Base-by-base conservation (phyloP, 352 stramenopile genomes). In the Salisapilia sapeloensis region DNA sequence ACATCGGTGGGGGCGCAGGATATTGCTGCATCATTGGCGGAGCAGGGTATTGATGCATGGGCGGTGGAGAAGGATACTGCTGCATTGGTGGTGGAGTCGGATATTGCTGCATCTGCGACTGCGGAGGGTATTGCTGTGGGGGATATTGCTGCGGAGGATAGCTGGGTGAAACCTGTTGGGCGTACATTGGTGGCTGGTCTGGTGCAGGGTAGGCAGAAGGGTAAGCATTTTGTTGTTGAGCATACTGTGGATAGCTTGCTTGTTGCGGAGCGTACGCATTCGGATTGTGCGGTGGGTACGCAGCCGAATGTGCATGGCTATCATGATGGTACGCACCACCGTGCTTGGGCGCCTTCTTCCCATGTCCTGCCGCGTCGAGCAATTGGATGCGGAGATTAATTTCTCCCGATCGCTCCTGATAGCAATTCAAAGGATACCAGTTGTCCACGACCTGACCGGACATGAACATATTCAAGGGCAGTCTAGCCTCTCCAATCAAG, bases 351-450 rank as follows among this genome's bases (percentile, higher is more conserved):
- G 23, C 22, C 30, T 22, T 31, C 37, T 48, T 44, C 20, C 28
- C 18, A 16, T 29, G 20, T 11, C 21, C 26, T 28, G 12, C 17
- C 27, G 35, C 24, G 4, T 61, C 51, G 27, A 72, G 46, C 35
- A 72, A 65, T 42, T 89, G 72, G 6, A 89, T 51, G 14, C 72
- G 69, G 20, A 89, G 48, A 29, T 89, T 89, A 48, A 89, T 82
- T 42, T 89, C 70, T 5, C 72, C 72, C 6, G 63, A 62, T 19
- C 48, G 44, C 27, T 60, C 56, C 18, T 44, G 49, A 29, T 63
- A 52, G 35, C 80, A 78, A 50, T 82, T 80, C 27, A 89, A 47
- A 14, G 67, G 56, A 48, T 76, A 85, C 72, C 72, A 89, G 35
- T 89, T 56, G 51, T 89, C 72, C 31, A 65, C 52, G 30, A 89